Conservation (phyloP, 2,329 filamentous ascomycete genomes). For the Mariannaea sp. region DNA sequence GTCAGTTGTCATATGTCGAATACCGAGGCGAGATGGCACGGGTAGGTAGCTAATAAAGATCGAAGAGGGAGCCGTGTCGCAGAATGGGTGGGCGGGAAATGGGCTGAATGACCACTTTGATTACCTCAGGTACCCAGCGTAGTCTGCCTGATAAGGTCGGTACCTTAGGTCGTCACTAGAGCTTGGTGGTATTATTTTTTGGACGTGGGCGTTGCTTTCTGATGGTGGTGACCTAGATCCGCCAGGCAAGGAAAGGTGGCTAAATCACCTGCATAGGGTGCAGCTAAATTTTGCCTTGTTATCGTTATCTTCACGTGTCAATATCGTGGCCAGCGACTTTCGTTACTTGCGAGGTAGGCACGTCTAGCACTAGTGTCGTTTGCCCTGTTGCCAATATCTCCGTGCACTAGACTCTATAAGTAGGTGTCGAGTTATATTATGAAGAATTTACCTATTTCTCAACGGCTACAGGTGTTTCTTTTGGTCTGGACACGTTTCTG, state of each 20-base stretch:
- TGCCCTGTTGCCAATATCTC: no score
- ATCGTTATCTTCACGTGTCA: slow-evolving; percentile 40
- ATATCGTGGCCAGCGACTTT: slow-evolving; percentile 10
- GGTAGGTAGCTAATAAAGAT: not conserved
- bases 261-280: slow-evolving; percentile 29
- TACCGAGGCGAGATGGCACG: not conserved
- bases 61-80: slow-evolving; percentile 3
- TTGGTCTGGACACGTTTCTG: slow-evolving; percentile 7
- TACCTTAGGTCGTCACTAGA: slow-evolving; percentile 1
- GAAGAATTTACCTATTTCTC: not conserved
- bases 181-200: slow-evolving; percentile 5
- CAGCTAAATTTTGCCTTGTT: slow-evolving; percentile 33
- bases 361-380: not conserved
- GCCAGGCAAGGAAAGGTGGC: slow-evolving; percentile 37
- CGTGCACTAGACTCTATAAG: no score
- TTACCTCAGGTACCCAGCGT: no score
- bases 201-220: slow-evolving; percentile 23
- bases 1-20: slow-evolving; percentile 11
- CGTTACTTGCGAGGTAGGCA: not conserved
- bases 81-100: slow-evolving; percentile 3
- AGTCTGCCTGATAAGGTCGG: slow-evolving; percentile 8
- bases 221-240: slow-evolving; percentile 32
- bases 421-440: no score
- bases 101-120: slow-evolving; percentile 8
- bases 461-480: slow-evolving; percentile 9